Base-by-base conservation (phyloP, 768 basidiomycete genomes). In the Gloeostereum incarnatum region DNA sequence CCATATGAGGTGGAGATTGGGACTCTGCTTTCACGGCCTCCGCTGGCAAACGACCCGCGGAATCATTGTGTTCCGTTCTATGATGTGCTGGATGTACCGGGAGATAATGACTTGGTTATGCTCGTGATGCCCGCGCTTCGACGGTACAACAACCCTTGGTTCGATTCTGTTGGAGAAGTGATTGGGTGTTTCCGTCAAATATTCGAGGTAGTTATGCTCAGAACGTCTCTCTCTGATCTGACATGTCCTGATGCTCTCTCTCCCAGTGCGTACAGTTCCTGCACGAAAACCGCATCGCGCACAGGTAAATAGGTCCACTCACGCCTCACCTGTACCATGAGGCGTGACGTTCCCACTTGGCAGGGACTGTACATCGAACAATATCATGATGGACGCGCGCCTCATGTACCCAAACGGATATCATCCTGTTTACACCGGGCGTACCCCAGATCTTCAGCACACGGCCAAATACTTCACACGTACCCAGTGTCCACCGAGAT, bases 301-400 rank as follows among this genome's bases (percentile, higher is more conserved):
- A 62, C 27, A 44, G 59, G 59, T 57, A n/a, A n/a, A n/a, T n/a
- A 13, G 17, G 5, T 19, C 27, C 10, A n/a, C n/a, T n/a, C n/a
- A n/a, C n/a, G n/a, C n/a, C n/a, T n/a, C n/a, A n/a, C n/a, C n/a
- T n/a, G n/a, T n/a, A n/a, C n/a, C n/a, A n/a, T n/a, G n/a, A n/a
- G n/a, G n/a, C n/a, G n/a, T n/a, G n/a, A n/a, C n/a, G n/a, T n/a
- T n/a, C n/a, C n/a, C n/a, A n/a, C n/a, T n/a, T 13, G n/a, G n/a
- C 6, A 65, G 59, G 0, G 56, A 56, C 23, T 54, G 48, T 23
- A 44, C 35, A 10, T 37, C 14, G 8, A 36, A 44, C 22, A 68
- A 67, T 17, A 40, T 68, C 5, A 58, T 63, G 57, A 54, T 63
- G 57, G 61, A 64, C 29, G 51, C 49, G 1, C 38, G 35, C 2